A percentile compares a stretch with the other conserved stretches of the same genome.
Evolutionary conservation across 805 yeast species (phyloP).

Genomic region (Cyberlindnera veronae): DNA sequence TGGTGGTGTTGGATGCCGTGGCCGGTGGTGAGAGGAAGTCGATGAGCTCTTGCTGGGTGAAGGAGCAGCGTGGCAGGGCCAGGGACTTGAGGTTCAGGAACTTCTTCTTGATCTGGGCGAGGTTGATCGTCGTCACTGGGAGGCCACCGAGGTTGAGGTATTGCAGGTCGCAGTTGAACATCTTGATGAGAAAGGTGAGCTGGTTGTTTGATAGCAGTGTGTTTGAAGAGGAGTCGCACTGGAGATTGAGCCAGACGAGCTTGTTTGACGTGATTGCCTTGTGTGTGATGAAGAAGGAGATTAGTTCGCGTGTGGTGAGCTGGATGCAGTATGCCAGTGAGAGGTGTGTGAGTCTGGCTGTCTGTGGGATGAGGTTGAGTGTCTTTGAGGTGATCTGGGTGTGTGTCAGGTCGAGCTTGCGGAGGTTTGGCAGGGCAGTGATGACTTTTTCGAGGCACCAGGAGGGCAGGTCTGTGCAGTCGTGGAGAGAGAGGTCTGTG

Average conservation of each 20-base stretch:
- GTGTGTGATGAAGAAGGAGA: slow-evolving; percentile 67
- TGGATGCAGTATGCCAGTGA: slow-evolving; percentile 64
- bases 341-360: slow-evolving; percentile 67
- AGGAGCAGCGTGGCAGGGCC: slow-evolving; percentile 33
- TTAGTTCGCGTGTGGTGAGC: slow-evolving; percentile 66
- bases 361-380: slow-evolving; percentile 48
- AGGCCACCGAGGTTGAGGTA: slow-evolving; percentile 64
- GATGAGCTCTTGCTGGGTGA: slow-evolving; percentile 32
- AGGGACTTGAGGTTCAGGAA: slow-evolving; percentile 36
- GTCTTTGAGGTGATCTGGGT: slow-evolving; percentile 71
- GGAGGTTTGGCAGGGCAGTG: slow-evolving; percentile 52
- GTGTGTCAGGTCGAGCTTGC: slow-evolving; percentile 75
- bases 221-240: slow-evolving; percentile 60
- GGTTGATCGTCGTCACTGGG: slow-evolving; percentile 42
- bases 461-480: slow-evolving; percentile 73
- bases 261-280: slow-evolving; percentile 52
- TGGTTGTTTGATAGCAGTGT: slow-evolving; percentile 54
- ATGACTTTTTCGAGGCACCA: slow-evolving; percentile 54
- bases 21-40: slow-evolving; percentile 32
- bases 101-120: slow-evolving; percentile 37
- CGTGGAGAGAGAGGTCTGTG: slow-evolving; percentile 67
- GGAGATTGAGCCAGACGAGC: slow-evolving; percentile 63
- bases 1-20: slow-evolving; percentile 5
- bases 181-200: slow-evolving; percentile 41
- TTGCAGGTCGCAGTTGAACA: slow-evolving; percentile 37